Conservation (phyloP, 352 stramenopile species). For the Phytophthora macrochlamydospora region DNA sequence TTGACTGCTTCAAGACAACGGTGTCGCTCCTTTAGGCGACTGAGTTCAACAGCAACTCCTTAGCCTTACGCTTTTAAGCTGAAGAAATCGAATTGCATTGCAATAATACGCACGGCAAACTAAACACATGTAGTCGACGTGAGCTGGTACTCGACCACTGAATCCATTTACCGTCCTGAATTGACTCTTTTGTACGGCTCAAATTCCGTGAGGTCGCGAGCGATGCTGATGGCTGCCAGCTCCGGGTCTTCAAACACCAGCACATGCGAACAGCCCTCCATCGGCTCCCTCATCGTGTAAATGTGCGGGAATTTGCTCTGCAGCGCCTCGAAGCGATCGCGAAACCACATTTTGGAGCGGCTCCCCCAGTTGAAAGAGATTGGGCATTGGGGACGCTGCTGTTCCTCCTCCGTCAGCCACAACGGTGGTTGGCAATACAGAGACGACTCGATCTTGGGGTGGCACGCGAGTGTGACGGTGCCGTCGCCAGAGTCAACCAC, state of each 20-base stretch:
- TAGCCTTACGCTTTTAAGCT: too few relatives aligned
- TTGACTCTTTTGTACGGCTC: slow-evolving; percentile 12
- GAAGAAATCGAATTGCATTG: too few relatives aligned
- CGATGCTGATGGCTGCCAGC: slow-evolving; percentile 45
- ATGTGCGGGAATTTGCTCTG: slow-evolving; percentile 36
- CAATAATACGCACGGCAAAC: too few relatives aligned
- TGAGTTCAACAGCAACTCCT: too few relatives aligned
- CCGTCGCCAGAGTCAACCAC: slow-evolving; percentile 28
- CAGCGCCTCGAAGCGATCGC: slow-evolving; percentile 33
- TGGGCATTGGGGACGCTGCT: slow-evolving; percentile 37
- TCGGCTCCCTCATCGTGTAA: slow-evolving; percentile 43
- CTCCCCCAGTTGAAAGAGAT: slow-evolving; percentile 52
- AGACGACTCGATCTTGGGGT: slow-evolving; percentile 47
- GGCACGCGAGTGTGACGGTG: slow-evolving; percentile 42
- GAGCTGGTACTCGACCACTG: neutral
- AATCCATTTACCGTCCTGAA: neutral
- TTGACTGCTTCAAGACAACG: neutral
- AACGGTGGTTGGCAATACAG: slow-evolving; percentile 47
- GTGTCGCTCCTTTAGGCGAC: too few relatives aligned
- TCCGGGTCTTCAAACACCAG: slow-evolving; percentile 59
- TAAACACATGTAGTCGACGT: too few relatives aligned
- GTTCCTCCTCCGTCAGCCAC: slow-evolving; percentile 40
- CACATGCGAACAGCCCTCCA: slow-evolving; percentile 48
- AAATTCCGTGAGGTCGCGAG: slow-evolving; percentile 34
- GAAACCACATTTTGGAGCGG: slow-evolving; percentile 52